Evolutionary conservation across 1,284 basidiomycete genomes (phyloP).

Genomic region (Sanguinoderma infundibulare): DNA sequence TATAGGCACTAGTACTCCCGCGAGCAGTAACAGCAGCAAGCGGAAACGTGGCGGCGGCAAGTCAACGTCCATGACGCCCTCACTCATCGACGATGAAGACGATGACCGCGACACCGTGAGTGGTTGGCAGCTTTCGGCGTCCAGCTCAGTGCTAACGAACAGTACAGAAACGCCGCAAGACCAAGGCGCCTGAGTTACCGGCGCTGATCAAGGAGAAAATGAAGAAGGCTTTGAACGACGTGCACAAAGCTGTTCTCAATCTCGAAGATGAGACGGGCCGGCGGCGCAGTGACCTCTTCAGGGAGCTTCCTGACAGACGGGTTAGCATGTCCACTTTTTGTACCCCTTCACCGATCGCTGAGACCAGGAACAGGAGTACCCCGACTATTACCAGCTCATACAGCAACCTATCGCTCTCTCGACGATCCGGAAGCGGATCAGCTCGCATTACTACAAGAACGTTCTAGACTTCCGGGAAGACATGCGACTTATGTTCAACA

Average conservation of each 20-base stretch:
- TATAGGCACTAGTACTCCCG: slow-evolving; percentile 42
- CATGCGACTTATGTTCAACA: slow-evolving; percentile 90
- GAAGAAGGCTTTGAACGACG: slow-evolving; percentile 86
- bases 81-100: slow-evolving; percentile 73
- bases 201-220: slow-evolving; percentile 70
- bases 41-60: slow-evolving; percentile 73
- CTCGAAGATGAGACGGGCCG: slow-evolving; percentile 78
- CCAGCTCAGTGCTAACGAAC: background rate
- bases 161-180: slow-evolving; percentile 81
- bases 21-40: slow-evolving; percentile 53
- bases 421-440: slow-evolving; percentile 84
- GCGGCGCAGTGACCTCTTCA: slow-evolving; percentile 85
- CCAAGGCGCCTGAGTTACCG: slow-evolving; percentile 54
- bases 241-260: slow-evolving; percentile 78
- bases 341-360: slow-evolving; percentile 3
- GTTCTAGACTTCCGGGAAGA: slow-evolving; percentile 80
- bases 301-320: slow-evolving; percentile 76
- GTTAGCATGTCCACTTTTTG: slow-evolving; percentile 43
- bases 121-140: background rate
- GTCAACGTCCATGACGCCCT: slow-evolving; percentile 79
- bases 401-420: slow-evolving; percentile 85
- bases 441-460: slow-evolving; percentile 75
- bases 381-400: slow-evolving; percentile 82
- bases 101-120: slow-evolving; percentile 68
- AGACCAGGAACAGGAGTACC: slow-evolving; percentile 71